Evolutionary conservation across 306 rosid genomes (phyloP).

Genomic region (Fagus sylvatica): DNA sequence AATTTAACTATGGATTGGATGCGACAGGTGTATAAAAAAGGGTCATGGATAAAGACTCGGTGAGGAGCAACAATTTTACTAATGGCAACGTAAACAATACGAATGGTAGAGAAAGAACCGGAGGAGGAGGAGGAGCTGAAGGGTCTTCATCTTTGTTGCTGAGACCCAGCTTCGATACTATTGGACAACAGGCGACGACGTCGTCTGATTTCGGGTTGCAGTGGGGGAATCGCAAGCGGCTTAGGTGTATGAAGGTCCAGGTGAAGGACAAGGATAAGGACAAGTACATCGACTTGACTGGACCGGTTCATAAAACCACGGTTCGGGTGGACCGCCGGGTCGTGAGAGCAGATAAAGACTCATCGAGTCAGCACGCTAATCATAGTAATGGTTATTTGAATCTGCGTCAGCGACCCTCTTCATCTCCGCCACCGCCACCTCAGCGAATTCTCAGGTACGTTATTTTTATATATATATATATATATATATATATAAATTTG

Average conservation of each 20-base stretch:
- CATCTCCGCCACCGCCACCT: conserved; percentile 69
- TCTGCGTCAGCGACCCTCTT: conserved; percentile 78
- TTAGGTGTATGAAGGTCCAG: conserved; percentile 88
- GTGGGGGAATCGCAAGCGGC: conserved; percentile 96
- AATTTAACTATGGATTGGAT: conserved; percentile 19
- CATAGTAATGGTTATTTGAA: conserved; percentile 57
- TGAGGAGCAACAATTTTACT: conserved; percentile 29
- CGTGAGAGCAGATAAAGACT: conserved; percentile 65
- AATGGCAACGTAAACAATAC: conserved; percentile 15
- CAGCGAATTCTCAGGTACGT: conserved; percentile 73
- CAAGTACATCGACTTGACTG: conserved; percentile 38
- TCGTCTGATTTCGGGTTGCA: conserved; percentile 66
- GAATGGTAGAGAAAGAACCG: conserved; percentile 45
- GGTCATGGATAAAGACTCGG: conserved; percentile 69
- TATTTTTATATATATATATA: no score
- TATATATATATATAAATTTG: no score
- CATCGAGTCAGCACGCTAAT: conserved; percentile 42
- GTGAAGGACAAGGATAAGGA: conserved; percentile 61
- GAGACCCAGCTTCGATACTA: conserved; percentile 47
- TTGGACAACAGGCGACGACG: conserved; percentile 44
- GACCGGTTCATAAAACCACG: conserved; percentile 64
- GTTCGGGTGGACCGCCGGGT: conserved; percentile 84
- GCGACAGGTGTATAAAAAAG: conserved; percentile 31
- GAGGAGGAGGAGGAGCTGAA: conserved; percentile 32
- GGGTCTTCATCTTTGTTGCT: conserved; percentile 43